Percentiles rank a stretch among this genome's conserved stretches.
These are phyloP conservation scores for Brassica nigra DNA, from an alignment of 345 rosid genomes.

Conservation along the genomic window DNA sequence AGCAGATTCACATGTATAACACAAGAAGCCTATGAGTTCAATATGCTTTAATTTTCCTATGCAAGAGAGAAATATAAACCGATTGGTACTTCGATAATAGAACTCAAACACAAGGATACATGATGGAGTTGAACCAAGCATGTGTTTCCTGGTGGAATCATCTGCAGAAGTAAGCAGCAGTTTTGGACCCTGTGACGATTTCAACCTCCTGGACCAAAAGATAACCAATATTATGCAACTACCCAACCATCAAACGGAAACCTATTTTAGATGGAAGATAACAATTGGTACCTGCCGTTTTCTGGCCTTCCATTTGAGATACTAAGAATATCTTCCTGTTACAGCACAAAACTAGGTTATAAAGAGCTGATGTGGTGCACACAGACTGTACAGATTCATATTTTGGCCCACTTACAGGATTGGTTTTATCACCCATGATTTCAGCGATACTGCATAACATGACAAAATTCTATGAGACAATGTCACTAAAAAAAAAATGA, in stretches of 20 bases:
- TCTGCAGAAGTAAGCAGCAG: conserved; percentile 71
- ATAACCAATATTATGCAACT: conserved; percentile 21
- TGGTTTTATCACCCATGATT: conserved; percentile 69
- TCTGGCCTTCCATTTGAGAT: conserved; percentile 55
- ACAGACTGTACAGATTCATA: conserved; percentile 18
- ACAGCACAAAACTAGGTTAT: conserved; percentile 31
- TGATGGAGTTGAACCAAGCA: conserved; percentile 62
- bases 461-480: conserved; percentile 35
- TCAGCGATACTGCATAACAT: conserved; percentile 70
- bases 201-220: conserved; percentile 61
- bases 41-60: conserved; percentile 1
- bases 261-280: conserved; percentile 2
- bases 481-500: conserved; percentile 15
- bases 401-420: conserved; percentile 53
- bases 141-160: conserved; percentile 71
- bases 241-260: conserved; percentile 18
- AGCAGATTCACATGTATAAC: conserved; percentile 23
- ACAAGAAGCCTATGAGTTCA: conserved; percentile 6
- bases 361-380: conserved; percentile 11
- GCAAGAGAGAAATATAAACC: conserved; percentile 11
- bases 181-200: conserved; percentile 67
- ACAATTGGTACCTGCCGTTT: conserved; percentile 53
- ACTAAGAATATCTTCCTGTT: conserved; percentile 65
- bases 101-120: conserved; percentile 67
- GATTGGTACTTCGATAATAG: conserved; percentile 1